These are phyloP conservation scores for Pilatotrama ljubarskyi DNA, from an alignment of 768 basidiomycete genomes.

Conservation along the genomic window DNA sequence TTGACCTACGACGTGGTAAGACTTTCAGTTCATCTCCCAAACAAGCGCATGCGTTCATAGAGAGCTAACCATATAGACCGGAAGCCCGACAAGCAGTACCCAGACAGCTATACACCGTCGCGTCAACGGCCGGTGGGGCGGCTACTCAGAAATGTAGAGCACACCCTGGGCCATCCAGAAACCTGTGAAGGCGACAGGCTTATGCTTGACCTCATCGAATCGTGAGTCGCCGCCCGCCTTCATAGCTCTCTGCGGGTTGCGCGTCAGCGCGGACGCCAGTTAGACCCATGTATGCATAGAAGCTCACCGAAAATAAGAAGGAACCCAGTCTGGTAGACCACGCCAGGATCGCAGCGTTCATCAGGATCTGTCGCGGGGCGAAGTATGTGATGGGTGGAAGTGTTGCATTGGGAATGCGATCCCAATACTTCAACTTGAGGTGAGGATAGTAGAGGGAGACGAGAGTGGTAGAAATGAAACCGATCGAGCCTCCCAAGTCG, in stretches of 20 bases:
- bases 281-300: constrained; percentile 23
- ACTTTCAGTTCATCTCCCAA: neutral
- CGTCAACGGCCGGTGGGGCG: neutral
- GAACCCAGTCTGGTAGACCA: constrained; percentile 66
- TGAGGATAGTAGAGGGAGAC: constrained; percentile 64
- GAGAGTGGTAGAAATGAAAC: constrained; percentile 63
- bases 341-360: constrained; percentile 54
- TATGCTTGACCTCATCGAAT: constrained; percentile 58
- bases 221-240: constrained; percentile 64
- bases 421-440: constrained; percentile 49
- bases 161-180: constrained; percentile 66
- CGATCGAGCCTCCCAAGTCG: constrained; percentile 64
- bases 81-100: constrained; percentile 68
- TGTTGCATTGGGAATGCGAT: constrained; percentile 35
- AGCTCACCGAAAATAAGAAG: constrained; percentile 54
- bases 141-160: neutral
- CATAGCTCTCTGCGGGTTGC: constrained; percentile 38
- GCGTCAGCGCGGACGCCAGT: constrained; percentile 26
- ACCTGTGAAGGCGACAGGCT: constrained; percentile 48
- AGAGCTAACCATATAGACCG: constrained; percentile 54
- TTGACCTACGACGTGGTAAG: constrained; percentile 39
- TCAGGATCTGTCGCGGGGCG: constrained; percentile 59
- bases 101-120: constrained; percentile 49
- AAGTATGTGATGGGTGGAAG: constrained; percentile 48
- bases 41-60: neutral